A percentile compares a stretch with the other conserved stretches of the same genome.
phyloP scores from a whole-genome alignment of 2,329 filamentous ascomycete species.

The Aspergillus sp. region DNA sequence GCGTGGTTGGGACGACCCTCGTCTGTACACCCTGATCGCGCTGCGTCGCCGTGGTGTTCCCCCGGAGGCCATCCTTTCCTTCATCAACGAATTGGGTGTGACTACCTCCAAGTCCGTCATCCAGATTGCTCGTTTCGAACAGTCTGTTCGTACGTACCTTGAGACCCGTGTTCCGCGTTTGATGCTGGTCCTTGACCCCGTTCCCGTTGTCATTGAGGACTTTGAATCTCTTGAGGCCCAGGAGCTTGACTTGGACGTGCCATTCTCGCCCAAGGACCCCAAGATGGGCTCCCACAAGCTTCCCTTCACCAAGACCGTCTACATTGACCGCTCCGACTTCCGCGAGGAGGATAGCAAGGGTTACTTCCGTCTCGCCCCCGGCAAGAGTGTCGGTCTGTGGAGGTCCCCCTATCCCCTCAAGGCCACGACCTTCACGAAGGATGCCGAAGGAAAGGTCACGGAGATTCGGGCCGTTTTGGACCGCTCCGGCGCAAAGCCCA shows the following conservation, averaged over 20 bases:
- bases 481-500: conserved; percentile 66
- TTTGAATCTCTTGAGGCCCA: conserved; percentile 71
- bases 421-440: conserved; percentile 68
- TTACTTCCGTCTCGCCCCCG: conserved; percentile 76
- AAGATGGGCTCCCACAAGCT: conserved; percentile 55
- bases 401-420: conserved; percentile 70
- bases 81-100: conserved; percentile 88
- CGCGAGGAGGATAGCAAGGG: conserved; percentile 64
- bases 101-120: conserved; percentile 80
- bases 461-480: conserved; percentile 70
- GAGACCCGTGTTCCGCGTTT: conserved; percentile 85
- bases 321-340: conserved; percentile 81
- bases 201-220: conserved; percentile 80
- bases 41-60: conserved; percentile 83
- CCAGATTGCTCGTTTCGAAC: conserved; percentile 79
- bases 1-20: conserved; percentile 85
- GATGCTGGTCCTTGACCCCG: conserved; percentile 84
- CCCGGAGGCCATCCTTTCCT: conserved; percentile 82
- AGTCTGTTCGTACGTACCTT: conserved; percentile 80
- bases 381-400: conserved; percentile 72
- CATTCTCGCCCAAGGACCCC: conserved; percentile 78
- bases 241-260: conserved; percentile 64
- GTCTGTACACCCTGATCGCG: conserved; percentile 83
- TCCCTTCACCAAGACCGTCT: conserved; percentile 74
- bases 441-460: conserved; percentile 64